Evolutionary conservation across 2,329 filamentous ascomycete genomes (phyloP), one percentile per base, ranked within the genome.

Genomic region (Ascochyta koolunga): DNA sequence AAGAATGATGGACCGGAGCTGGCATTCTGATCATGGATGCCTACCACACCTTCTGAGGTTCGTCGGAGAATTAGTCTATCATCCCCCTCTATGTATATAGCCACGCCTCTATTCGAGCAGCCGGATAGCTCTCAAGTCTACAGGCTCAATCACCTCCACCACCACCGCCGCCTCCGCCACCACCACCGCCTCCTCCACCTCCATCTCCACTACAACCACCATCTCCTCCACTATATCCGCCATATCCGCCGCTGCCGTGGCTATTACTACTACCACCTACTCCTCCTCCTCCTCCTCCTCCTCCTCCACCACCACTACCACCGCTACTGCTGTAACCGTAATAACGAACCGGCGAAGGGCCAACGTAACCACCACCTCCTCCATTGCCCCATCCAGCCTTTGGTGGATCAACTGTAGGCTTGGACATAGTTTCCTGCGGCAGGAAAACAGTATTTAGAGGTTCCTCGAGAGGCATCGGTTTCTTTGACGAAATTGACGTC

Each of bases 181-280:
- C 51, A 9, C 51, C 45, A 5, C 45, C 50, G 36, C 51, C 51
- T 22, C 27, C 44, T n/a, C 33, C 50, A 4, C 50, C 50, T 9
- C 43, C 48, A 24, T 44, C 37, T 3, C 43, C 50, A 16, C 48
- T 22, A 33, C 41, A 35, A 4, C 49, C 48, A 10, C 41, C 42
- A 8, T 38, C 35, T 9, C 29, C 21, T 15, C 25, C 37, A 10
- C 27, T 22, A 22, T 39, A 38, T 9, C 38, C 25, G 9, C 38
- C 19, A 5, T 21, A 18, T 6, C 50, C 32, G 5, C 48, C 41
- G 25, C 33, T 25, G 15, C 31, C 37, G 8, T 16, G 16, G 16
- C 33, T 18, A 22, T 9, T 9, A 4, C 29, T 19, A 22, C 41
- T 29, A 29, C 41, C 19, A 11, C 41, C 25, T 44, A 44, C n/a